Conservation (phyloP, 441 rosid genomes). For the Biscutella laevigata region DNA sequence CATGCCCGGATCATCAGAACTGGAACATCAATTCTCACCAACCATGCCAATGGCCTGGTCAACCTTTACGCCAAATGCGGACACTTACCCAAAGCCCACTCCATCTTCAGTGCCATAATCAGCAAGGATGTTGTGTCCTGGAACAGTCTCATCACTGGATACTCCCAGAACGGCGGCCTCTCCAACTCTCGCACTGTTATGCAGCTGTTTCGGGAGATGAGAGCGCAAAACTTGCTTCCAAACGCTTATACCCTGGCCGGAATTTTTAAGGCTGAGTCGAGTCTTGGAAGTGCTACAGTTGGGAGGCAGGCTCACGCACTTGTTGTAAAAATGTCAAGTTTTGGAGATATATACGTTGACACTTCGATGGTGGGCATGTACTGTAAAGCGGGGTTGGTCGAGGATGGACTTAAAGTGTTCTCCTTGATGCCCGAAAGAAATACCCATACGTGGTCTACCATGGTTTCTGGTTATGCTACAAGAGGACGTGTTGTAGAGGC, state of each 20-base stretch:
- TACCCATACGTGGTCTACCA: conserved; percentile 66
- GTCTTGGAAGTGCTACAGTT: conserved; percentile 22
- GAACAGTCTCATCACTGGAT: conserved; percentile 75
- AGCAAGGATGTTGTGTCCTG: conserved; percentile 61
- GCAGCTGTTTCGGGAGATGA: conserved; percentile 56
- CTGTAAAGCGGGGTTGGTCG: conserved; percentile 47
- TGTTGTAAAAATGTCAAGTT: conserved; percentile 44
- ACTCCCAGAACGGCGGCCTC: conserved; percentile 41
- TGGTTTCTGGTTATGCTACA: conserved; percentile 76
- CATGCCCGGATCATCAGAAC: conserved; percentile 50
- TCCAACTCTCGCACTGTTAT: conserved; percentile 32
- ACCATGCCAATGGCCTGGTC: conserved; percentile 53
- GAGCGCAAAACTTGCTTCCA: conserved; percentile 47
- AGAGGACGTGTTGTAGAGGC: conserved; percentile 46
- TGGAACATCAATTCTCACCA: conserved; percentile 31
- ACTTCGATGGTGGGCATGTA: conserved; percentile 64
- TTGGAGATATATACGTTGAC: conserved; percentile 66
- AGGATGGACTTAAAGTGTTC: conserved; percentile 64
- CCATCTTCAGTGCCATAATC: conserved; percentile 40
- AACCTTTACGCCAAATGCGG: conserved; percentile 66
- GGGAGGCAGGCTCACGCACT: conserved; percentile 64
- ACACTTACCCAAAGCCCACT: conserved; percentile 36
- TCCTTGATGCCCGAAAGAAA: conserved; percentile 67
- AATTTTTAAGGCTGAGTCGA: conserved; percentile 52
- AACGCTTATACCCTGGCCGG: conserved; percentile 75